These are phyloP conservation scores for Bacterosira constricta DNA, from an alignment of 108 stramenopile species.

Conservation along the genomic window DNA sequence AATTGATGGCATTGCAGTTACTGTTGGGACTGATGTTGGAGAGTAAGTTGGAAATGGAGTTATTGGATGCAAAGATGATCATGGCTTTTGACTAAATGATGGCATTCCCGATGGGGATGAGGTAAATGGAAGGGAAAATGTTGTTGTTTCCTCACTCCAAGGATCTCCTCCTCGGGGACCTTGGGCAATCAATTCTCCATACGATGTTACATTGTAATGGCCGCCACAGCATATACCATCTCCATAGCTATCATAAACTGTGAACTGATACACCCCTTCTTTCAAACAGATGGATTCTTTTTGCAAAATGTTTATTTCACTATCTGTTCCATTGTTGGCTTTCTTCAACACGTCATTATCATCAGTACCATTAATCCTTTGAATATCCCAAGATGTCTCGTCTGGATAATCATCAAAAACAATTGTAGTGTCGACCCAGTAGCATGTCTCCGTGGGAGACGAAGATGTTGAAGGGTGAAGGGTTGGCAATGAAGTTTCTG, in stretches of 20 bases:
- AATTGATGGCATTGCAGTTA: too few species aligned
- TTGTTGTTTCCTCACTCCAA: background rate
- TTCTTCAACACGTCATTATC: background rate
- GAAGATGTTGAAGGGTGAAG: background rate
- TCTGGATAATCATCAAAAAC: background rate
- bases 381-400: background rate
- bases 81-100: too few species aligned
- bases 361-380: background rate
- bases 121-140: constrained; percentile 2
- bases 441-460: background rate
- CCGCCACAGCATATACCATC: background rate
- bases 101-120: too few species aligned
- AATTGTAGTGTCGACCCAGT: background rate
- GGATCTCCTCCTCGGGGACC: background rate
- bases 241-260: background rate
- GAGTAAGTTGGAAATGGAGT: too few species aligned
- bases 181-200: background rate
- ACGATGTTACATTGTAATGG: background rate
- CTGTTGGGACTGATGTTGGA: too few species aligned
- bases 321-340: background rate
- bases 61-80: too few species aligned
- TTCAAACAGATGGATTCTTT: background rate
- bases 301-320: background rate
- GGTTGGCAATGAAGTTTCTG: background rate
- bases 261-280: constrained; percentile 2